phyloP scores from a whole-genome alignment of 306 rosid species.

The Elaeagnus macrophylla region DNA sequence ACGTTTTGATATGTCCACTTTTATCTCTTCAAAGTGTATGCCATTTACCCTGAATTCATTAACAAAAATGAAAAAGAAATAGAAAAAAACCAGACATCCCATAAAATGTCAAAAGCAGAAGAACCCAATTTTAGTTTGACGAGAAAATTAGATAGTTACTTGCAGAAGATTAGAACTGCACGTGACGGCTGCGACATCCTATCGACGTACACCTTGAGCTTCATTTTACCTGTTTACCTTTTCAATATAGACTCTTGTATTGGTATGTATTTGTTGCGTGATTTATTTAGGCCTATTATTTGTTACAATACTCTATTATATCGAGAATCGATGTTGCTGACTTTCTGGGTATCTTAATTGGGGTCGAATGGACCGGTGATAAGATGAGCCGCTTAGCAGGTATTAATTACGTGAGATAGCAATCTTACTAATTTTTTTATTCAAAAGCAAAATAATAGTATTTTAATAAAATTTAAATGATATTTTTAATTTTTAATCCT shows the following conservation, averaged over 20 bases:
- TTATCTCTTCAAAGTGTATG: slow-evolving; percentile 71
- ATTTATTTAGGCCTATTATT: too few relatives aligned
- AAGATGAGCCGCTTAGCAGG: too few relatives aligned
- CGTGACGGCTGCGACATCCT: slow-evolving; percentile 90
- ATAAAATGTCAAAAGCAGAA: neutral
- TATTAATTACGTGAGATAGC: too few relatives aligned
- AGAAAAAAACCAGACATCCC: slow-evolving; percentile 3
- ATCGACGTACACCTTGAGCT: slow-evolving; percentile 63
- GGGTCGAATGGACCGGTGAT: too few relatives aligned
- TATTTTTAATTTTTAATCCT: too few relatives aligned
- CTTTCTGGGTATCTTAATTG: too few relatives aligned
- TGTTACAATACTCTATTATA: too few relatives aligned
- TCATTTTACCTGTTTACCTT: slow-evolving; percentile 22
- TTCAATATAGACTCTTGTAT: neutral
- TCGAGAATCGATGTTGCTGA: too few relatives aligned
- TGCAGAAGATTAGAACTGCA: slow-evolving; percentile 81
- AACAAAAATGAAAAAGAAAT: neutral
- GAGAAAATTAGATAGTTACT: slow-evolving; percentile 21
- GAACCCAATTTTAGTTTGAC: neutral
- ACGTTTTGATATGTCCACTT: slow-evolving; percentile 42
- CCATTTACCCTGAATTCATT: slow-evolving; percentile 41
- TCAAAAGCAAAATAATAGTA: too few relatives aligned
- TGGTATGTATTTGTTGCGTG: neutral
- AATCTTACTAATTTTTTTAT: too few relatives aligned
- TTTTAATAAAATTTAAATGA: too few relatives aligned